Evolutionary conservation across 1,284 basidiomycete species (phyloP), one percentile per base, ranked within the genome.

Genomic region (Pseudozyma hubeiensis): DNA sequence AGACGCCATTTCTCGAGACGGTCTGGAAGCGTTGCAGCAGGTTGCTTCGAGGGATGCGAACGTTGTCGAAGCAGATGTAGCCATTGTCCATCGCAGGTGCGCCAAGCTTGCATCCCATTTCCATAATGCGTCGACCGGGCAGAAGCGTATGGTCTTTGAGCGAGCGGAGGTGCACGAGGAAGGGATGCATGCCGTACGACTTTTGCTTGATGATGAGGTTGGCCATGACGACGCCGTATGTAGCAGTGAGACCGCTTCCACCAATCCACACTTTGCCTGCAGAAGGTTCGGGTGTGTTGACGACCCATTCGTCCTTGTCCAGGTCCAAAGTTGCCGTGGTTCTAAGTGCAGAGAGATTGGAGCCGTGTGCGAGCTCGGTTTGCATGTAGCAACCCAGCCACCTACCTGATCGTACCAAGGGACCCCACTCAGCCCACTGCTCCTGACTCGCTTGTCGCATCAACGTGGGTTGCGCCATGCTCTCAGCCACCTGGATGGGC

Each of bases 321-420:
- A 49, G 45, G 34, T 71, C 68, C 29, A 78, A 51, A 0, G 77
- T 79, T 16, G 78, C 78, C 14, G 74, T 79, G 29, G 78, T 79
- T 11, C 70, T 46, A 6, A 79, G 65, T 10, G 64, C 76, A n/a
- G 64, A 75, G n/a, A 79, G 62, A 48, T 78, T 75, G 53, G 67
- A 72, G 8, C 78, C 78, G 34, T 79, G 78, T 1, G 78, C 77
- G 10, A 78, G 64, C 48, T 79, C 77, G 49, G 78, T 79, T 51
- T 79, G 78, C 63, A 75, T 75, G 63, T 79, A 79, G 63, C 72
- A 79, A 11, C 68, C 64, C 9, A 79, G 45, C 73, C 75, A 79
- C 29, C 67, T 52, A 24, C 78, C 78, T 8, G 59, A 64, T 11
- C 63, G 19, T 3, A 79, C 65, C 40, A 53, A 46, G 11, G 72